Conservation (phyloP, 768 basidiomycete genomes). For the Amanita pallidorosea region DNA sequence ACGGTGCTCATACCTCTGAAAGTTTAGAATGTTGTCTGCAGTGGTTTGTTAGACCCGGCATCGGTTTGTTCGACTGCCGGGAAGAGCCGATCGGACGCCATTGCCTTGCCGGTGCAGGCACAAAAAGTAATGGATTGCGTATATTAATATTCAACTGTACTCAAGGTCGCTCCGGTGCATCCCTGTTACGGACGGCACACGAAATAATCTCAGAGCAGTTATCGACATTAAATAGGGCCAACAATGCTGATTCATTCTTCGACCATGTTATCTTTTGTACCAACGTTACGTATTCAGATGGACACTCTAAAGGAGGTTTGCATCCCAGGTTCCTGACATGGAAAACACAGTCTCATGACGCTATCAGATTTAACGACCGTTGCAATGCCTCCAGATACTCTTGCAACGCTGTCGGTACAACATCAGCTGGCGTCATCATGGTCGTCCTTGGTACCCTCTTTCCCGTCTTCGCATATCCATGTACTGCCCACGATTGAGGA, state of each 20-base stretch:
- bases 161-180: constrained; percentile 69
- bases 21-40: constrained; percentile 79
- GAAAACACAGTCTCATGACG: background rate
- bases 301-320: constrained; percentile 82
- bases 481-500: constrained; percentile 85
- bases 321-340: background rate
- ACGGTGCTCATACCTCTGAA: constrained; percentile 93
- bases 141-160: constrained; percentile 94
- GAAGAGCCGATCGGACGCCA: constrained; percentile 8
- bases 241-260: constrained; percentile 44
- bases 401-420: constrained; percentile 66
- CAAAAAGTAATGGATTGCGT: constrained; percentile 26
- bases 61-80: constrained; percentile 27
- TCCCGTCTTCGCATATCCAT: constrained; percentile 52
- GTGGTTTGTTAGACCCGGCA: constrained; percentile 70
- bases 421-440: constrained; percentile 68
- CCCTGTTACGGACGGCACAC: constrained; percentile 56
- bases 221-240: constrained; percentile 23
- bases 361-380: constrained; percentile 65
- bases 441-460: constrained; percentile 50
- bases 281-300: constrained; percentile 89
- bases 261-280: constrained; percentile 89
- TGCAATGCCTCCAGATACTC: constrained; percentile 40
- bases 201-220: constrained; percentile 40
- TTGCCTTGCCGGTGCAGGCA: constrained; percentile 1